A percentile compares a stretch with the other conserved stretches of the same genome.
Conservation (phyloP, 2,329 filamentous ascomycete species). For the Blastomyces silverae region DNA sequence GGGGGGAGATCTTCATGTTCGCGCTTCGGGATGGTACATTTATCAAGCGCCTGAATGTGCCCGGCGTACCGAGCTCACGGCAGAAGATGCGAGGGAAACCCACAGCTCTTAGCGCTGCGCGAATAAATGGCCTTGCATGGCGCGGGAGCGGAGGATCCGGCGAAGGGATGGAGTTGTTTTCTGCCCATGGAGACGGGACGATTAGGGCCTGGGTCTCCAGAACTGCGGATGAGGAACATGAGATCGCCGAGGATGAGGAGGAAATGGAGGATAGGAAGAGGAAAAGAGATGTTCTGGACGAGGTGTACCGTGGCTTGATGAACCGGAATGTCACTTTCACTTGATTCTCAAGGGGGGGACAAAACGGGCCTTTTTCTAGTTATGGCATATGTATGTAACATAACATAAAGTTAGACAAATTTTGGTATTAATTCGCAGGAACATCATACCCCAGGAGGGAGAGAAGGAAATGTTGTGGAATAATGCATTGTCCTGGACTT, state of each 20-base stretch:
- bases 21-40: conserved; percentile 71
- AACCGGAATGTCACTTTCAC: conserved; percentile 62
- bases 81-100: conserved; percentile 37
- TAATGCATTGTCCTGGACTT: not conserved
- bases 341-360: not conserved
- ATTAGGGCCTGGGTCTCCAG: conserved; percentile 71
- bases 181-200: conserved; percentile 74
- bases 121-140: conserved; percentile 73
- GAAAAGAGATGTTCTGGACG: conserved; percentile 72
- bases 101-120: conserved; percentile 48
- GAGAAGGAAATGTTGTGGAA: not conserved
- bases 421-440: too few species aligned
- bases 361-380: not conserved
- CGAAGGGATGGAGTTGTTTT: conserved; percentile 64
- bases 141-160: conserved; percentile 54
- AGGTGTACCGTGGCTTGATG: conserved; percentile 72
- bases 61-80: conserved; percentile 43
- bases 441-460: not conserved
- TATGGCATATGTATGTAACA: not conserved
- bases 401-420: not conserved
- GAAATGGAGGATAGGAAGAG: conserved; percentile 50
- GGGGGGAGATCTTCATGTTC: conserved; percentile 66
- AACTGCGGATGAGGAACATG: conserved; percentile 46
- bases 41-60: conserved; percentile 62
- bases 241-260: conserved; percentile 41